Base-by-base conservation (phyloP, 345 rosid genomes). In the sweet orange (Citrus sinensis) region DNA sequence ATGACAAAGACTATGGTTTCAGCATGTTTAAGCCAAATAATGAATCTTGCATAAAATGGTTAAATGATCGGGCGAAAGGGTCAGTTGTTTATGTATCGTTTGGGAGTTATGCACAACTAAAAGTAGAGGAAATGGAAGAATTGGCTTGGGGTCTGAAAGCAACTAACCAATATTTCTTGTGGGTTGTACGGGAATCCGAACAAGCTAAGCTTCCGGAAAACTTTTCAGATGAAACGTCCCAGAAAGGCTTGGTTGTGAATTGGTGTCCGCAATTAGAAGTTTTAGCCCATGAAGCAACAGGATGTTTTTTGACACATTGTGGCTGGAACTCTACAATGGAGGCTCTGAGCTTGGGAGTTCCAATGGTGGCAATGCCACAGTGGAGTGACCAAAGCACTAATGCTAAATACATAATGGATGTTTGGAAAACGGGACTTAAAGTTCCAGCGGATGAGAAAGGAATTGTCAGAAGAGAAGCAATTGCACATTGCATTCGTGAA, bases 351-450 rank as follows among this genome's bases (percentile, higher is more conserved):
- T 76, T 88, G 49, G 88, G 86, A 24, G 88, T 86, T n/a, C 89
- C 87, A 34, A 71, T 87, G 76, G 86, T 85, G 75, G 88, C 80
- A 5, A 61, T 87, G 80, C 89, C 89, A 0, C 88, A 82, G 20
- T 87, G 92, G 87, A 75, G 75, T 0, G 92, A 89, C 61, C 92
- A 89, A 54, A 55, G 79, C 30, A 85, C 86, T 2, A 86, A 87
- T 46, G 81, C 88, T 1, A 83, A 86, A 80, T 78, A 10, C 16
- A 51, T 86, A 6, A 84, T 76, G 81, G 88, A 88, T 73, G 79
- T 88, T 3, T 87, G 91, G 88, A 79, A 49, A 61, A 46, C 67
- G 3, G 89, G 89, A 40, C 73, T 85, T 1, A 80, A 82, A 73
- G 86, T 76, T 60, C 0, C 1, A 56, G 49, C 55, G 14, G 63